Evolutionary conservation across 129 eudicot species (phyloP).

Genomic region (Lonicera japonica): DNA sequence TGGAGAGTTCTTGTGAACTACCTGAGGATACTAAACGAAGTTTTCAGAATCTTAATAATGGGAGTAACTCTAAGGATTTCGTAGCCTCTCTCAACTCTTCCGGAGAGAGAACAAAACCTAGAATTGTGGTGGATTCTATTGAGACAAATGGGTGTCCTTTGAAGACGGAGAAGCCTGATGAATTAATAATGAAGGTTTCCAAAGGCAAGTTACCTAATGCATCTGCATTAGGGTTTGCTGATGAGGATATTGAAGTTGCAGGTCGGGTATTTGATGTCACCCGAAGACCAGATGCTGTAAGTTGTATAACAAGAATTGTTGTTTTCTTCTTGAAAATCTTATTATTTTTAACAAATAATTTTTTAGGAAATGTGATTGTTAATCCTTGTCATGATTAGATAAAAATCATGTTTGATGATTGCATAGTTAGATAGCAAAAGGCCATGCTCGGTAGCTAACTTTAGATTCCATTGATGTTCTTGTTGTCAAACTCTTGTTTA

Average conservation of each 20-base stretch:
- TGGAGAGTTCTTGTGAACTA: constrained; percentile 19
- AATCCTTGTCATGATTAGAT: too few species aligned
- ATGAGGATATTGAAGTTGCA: constrained; percentile 15
- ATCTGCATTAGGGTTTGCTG: constrained; percentile 4
- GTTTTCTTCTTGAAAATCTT: not conserved
- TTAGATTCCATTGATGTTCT: not conserved
- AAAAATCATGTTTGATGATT: too few species aligned
- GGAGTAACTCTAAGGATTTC: constrained; percentile 18
- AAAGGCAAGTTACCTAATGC: constrained; percentile 25
- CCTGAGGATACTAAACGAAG: constrained; percentile 6
- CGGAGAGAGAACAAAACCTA: constrained; percentile 22
- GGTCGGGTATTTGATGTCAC: constrained; percentile 33
- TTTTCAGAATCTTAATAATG: constrained; percentile 15
- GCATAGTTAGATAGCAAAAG: too few species aligned
- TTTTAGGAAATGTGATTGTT: not conserved
- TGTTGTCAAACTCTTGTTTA: constrained; percentile 9
- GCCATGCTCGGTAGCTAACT: not conserved
- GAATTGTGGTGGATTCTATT: constrained; percentile 8
- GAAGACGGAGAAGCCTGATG: constrained; percentile 21
- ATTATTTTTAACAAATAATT: not conserved
- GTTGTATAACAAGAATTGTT: constrained; percentile 26
- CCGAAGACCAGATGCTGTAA: constrained; percentile 53
- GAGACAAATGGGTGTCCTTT: constrained; percentile 4
- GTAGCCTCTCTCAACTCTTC: not conserved
- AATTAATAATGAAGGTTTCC: constrained; percentile 24